Evolutionary conservation across 1,139 yeast genomes (phyloP), one percentile per base, ranked within the genome.

Genomic region (Meyerozyma carpophila): DNA sequence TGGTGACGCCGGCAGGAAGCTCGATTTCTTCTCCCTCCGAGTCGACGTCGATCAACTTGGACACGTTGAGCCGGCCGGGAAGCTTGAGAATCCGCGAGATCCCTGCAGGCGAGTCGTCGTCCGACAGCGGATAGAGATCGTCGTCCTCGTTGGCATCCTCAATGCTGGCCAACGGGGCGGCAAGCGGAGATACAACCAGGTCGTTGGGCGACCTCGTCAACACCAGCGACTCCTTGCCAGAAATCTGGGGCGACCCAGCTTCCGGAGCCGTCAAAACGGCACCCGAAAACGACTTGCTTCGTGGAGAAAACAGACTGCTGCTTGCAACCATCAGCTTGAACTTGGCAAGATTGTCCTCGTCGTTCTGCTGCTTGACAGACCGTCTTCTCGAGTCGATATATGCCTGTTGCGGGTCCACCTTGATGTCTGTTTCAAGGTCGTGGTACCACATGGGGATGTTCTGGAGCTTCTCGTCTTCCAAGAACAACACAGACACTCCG

Each of bases 361-460:
- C 79, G 43, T 66, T 68, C 43, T 76, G 72, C 42, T 61, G 56
- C 44, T 68, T 67, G 43, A 70, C 62, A 43, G 65, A 55, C 50
- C 69, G 73, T 43, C 61, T 62, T 50, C 70, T 68, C 50, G 76
- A 76, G 50, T 80, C 81, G 47, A 78, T 81, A 54, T 80, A 82
- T 1, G 89, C 89, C 54, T 82, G 85, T 51, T 80, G 81, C 16
- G 94, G 94, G 54, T 84, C 84, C 50, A 77, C 77, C 53, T 88
- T 78, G 52, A 85, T 83, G 57, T 86, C 96, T 32, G 63, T 74
- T 59, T 93, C 98, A 55, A 93, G 71, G 50, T 91, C 97, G 49
- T 94, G 89, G 54, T 89, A 75, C 98, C 98, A 93, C 63, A 89
- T 86, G 43, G 98, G 98, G 51, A 93, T 73, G 50, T 84, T 82